A percentile compares a stretch with the other conserved stretches of the same genome.
These are phyloP conservation scores for Aureobasidium sp. DNA, from an alignment of 2,329 filamentous ascomycete genomes.

Conservation along the genomic window DNA sequence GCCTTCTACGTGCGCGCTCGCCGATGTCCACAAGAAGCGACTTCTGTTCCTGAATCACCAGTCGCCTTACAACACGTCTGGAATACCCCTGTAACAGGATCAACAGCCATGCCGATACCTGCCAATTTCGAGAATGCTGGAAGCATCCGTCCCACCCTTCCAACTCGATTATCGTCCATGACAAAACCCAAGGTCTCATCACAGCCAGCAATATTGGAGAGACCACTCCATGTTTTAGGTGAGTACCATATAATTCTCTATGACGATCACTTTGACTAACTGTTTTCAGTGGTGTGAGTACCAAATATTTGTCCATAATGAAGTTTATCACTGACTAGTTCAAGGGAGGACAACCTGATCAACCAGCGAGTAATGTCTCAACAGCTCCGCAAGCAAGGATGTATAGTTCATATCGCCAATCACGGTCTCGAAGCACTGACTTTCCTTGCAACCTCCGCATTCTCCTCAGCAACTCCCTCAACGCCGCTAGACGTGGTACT, in stretches of 20 bases:
- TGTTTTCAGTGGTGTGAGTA: too few species aligned
- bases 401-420: constrained; percentile 30
- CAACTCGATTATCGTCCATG: not conserved
- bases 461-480: constrained; percentile 19
- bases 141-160: not conserved
- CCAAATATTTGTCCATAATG: too few species aligned
- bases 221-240: constrained; percentile 37
- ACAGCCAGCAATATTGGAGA: not conserved
- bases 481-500: constrained; percentile 13
- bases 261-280: too few species aligned
- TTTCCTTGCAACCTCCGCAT: constrained; percentile 26
- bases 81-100: constrained; percentile 21
- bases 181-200: not conserved
- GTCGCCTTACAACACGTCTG: constrained; percentile 13
- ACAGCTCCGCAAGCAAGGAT: constrained; percentile 31
- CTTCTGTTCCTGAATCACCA: not conserved
- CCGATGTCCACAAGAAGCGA: not conserved
- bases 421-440: constrained; percentile 34
- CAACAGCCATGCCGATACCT: constrained; percentile 24
- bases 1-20: constrained; percentile 63
- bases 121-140: not conserved
- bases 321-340: too few species aligned
- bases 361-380: constrained; percentile 35
- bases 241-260: too few species aligned
- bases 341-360: constrained; percentile 34